Evolutionary conservation across 169 alveolate species (phyloP).

Genomic region (Plasmodium malariae): DNA sequence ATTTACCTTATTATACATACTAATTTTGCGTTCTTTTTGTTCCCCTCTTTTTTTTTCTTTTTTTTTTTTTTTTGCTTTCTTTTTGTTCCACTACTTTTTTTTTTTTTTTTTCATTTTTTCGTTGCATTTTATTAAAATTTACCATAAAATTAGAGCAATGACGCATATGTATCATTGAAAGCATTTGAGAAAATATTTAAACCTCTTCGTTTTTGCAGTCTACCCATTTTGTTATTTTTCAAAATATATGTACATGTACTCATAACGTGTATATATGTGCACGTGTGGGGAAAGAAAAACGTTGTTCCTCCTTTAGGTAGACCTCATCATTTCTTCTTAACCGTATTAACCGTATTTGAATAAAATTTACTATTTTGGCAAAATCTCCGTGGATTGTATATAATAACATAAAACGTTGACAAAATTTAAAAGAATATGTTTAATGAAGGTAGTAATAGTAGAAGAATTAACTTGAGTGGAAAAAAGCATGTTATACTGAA

Average conservation of each 20-base stretch:
- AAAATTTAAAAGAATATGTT: constrained; percentile 39
- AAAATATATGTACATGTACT: no score
- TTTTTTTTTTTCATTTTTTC: background rate
- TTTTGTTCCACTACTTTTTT: no score
- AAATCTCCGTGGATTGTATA: no score
- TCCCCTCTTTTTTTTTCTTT: background rate
- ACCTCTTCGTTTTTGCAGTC: background rate
- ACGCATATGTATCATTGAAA: background rate
- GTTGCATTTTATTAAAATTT: background rate
- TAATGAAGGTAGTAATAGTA: constrained; percentile 66
- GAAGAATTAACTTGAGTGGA: constrained; percentile 69
- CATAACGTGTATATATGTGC: no score
- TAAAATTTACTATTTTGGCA: no score
- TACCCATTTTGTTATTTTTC: background rate
- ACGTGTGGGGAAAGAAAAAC: no score
- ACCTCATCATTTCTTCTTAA: no score
- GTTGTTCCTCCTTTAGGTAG: no score
- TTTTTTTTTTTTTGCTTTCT: no score
- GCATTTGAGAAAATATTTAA: background rate
- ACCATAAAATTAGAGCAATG: background rate
- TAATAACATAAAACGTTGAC: no score
- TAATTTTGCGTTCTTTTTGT: background rate
- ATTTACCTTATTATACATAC: background rate
- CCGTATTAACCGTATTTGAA: no score
- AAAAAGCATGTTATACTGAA: constrained; percentile 61